phyloP scores from a whole-genome alignment of 2,329 filamentous ascomycete genomes.

The Verticillium tricorpus region DNA sequence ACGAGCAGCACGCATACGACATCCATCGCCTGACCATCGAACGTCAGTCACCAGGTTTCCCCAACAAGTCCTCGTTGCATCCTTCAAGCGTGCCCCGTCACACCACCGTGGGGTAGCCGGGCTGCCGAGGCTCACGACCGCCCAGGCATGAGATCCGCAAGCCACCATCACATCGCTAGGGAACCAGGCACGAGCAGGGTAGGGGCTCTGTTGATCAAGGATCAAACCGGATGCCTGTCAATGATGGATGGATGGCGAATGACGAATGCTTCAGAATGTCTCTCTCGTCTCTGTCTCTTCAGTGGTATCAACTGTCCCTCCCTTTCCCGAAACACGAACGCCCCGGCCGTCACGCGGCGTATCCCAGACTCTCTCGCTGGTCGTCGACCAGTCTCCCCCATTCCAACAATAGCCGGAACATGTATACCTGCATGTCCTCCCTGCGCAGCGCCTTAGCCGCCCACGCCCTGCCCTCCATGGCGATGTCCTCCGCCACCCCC shows the following conservation, averaged over 20 bases:
- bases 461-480: conserved; percentile 60
- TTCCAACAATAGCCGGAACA: conserved; percentile 67
- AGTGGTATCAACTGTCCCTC: not conserved
- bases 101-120: not conserved
- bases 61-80: not conserved
- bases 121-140: not conserved
- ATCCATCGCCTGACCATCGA: not conserved
- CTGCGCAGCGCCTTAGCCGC: conserved; percentile 51
- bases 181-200: not conserved
- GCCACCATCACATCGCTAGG: not conserved
- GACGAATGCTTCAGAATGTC: not conserved
- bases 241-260: too few species aligned
- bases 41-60: not conserved
- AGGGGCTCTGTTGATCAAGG: not conserved
- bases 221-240: not conserved
- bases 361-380: conserved; percentile 31
- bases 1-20: not conserved
- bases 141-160: not conserved
- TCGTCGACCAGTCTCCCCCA: conserved; percentile 64
- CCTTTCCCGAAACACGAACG: not conserved
- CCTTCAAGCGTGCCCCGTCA: not conserved
- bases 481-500: conserved; percentile 57
- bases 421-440: conserved; percentile 72
- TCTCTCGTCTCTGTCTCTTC: not conserved
- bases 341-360: conserved; percentile 12